phyloP scores from a whole-genome alignment of 2,329 filamentous ascomycete species.

The Pseudohalonectria lignicola region DNA sequence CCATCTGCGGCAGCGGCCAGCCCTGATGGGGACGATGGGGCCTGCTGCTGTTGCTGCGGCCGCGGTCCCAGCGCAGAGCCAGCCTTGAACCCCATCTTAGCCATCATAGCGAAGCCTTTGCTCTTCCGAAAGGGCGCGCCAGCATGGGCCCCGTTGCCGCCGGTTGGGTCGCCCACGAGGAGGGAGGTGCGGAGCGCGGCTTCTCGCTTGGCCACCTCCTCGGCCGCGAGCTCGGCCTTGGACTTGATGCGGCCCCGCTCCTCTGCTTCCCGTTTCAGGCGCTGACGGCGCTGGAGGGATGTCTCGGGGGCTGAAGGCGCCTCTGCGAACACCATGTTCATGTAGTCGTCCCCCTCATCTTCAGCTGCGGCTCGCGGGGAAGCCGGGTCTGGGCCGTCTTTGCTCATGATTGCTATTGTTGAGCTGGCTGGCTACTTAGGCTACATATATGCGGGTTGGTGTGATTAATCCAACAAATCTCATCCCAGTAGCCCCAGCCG shows the following conservation, averaged over 20 bases:
- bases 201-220: conserved; percentile 63
- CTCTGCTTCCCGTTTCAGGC: conserved; percentile 52
- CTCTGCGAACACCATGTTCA: conserved; percentile 86
- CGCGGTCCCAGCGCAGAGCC: conserved; percentile 57
- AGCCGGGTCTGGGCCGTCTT: no score
- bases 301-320: conserved; percentile 33
- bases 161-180: conserved; percentile 35
- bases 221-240: conserved; percentile 70
- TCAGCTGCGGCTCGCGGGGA: no score
- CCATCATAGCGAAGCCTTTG: conserved; percentile 95
- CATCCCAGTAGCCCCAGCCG: no score
- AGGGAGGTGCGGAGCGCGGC: conserved; percentile 65
- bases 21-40: no score
- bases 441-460: no score
- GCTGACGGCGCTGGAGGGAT: conserved; percentile 41
- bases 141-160: conserved; percentile 20
- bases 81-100: conserved; percentile 79
- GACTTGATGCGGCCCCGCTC: conserved; percentile 60
- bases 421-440: no score
- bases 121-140: no score
- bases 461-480: no score
- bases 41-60: conserved; percentile 30
- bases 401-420: no score
- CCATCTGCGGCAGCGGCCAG: conserved; percentile 3
- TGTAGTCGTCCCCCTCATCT: conserved; percentile 88